Evolutionary conservation across 2,329 filamentous ascomycete species (phyloP).

Genomic region (Davidsoniella neocaledoniae): DNA sequence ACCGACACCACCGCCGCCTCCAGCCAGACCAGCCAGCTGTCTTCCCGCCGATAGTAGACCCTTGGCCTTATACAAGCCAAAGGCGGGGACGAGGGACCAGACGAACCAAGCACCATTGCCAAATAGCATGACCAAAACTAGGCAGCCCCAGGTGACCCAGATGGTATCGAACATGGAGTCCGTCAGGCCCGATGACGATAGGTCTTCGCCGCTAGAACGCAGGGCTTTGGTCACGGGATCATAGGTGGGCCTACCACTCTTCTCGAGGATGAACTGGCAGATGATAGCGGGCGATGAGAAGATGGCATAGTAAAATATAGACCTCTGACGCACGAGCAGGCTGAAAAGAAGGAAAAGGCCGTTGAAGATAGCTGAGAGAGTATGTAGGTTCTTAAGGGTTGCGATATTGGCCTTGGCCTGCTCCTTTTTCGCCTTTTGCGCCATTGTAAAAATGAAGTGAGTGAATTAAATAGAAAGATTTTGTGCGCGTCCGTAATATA

Average conservation of each 20-base stretch:
- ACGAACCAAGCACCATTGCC: conserved; percentile 59
- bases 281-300: conserved; percentile 58
- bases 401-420: conserved; percentile 61
- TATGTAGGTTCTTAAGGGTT: conserved; percentile 65
- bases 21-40: conserved; percentile 25
- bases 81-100: conserved; percentile 38
- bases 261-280: conserved; percentile 76
- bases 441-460: conserved; percentile 27
- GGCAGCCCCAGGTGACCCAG: conserved; percentile 79
- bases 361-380: conserved; percentile 58
- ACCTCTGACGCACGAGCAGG: conserved; percentile 47
- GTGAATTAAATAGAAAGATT: neutral
- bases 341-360: conserved; percentile 56
- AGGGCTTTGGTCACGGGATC: conserved; percentile 48
- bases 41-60: conserved; percentile 37
- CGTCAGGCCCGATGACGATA: conserved; percentile 72
- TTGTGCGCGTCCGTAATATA: neutral
- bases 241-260: conserved; percentile 62
- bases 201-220: conserved; percentile 66
- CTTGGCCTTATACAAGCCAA: conserved; percentile 36
- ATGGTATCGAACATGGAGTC: conserved; percentile 97
- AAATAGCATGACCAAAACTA: conserved; percentile 54
- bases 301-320: conserved; percentile 49
- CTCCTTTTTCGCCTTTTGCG: conserved; percentile 47
- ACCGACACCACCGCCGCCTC: conserved; percentile 7